Percentiles rank a stretch among this genome's conserved stretches.
Evolutionary conservation across 78 protist genomes (phyloP).

Genomic region (Corallochytrium limacisporum): DNA sequence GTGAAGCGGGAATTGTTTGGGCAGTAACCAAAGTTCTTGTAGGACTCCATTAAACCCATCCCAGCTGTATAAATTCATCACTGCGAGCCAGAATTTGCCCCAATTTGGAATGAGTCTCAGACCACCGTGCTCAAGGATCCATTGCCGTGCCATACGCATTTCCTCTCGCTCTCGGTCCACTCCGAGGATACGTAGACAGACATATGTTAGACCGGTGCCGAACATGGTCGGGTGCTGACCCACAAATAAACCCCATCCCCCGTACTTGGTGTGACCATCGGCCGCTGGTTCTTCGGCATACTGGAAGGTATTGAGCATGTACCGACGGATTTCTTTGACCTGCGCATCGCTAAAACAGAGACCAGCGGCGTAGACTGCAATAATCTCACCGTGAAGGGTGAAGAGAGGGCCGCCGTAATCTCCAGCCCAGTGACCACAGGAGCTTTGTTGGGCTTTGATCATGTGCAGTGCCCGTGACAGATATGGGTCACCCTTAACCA

Average conservation of each 20-base stretch:
- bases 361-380: constrained; percentile 42
- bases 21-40: too few relatives aligned
- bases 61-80: constrained; percentile 49
- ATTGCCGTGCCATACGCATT: too few relatives aligned
- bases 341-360: constrained; percentile 6
- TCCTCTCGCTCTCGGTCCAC: constrained; percentile 7
- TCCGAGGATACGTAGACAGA: constrained; percentile 65
- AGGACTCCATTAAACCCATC: too few relatives aligned
- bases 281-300: too few relatives aligned
- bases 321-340: constrained; percentile 41
- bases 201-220: constrained; percentile 65
- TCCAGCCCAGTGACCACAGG: constrained; percentile 87
- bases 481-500: too few relatives aligned
- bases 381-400: constrained; percentile 65
- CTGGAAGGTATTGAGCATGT: too few relatives aligned
- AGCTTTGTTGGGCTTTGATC: too few relatives aligned
- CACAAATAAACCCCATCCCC: too few relatives aligned
- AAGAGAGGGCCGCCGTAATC: constrained; percentile 87
- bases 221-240: constrained; percentile 62
- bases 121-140: too few relatives aligned
- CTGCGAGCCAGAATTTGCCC: constrained; percentile 80
- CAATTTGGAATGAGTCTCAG: constrained; percentile 58
- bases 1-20: constrained; percentile 46
- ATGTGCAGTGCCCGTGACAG: too few relatives aligned
- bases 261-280: too few relatives aligned